A percentile compares a stretch with the other conserved stretches of the same genome.
phyloP scores from a whole-genome alignment of 345 rosid species.

The Kernera saxatilis region DNA sequence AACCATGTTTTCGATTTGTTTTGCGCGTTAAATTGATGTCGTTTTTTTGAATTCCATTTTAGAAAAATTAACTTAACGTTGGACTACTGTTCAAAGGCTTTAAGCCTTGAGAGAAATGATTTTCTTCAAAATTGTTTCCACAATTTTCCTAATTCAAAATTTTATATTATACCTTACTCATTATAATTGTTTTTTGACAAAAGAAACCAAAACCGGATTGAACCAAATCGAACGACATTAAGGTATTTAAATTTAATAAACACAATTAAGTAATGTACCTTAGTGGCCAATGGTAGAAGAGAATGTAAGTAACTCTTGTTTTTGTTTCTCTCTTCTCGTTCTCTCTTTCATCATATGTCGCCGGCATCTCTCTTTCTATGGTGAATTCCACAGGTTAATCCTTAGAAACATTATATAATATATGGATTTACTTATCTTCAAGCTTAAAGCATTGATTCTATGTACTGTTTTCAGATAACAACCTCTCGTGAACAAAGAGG shows the following conservation, averaged over 20 bases:
- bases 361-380: conserved; percentile 42
- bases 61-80: too few species aligned
- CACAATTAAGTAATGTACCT: conserved; percentile 35
- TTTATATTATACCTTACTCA: too few species aligned
- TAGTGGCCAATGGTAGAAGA: conserved; percentile 49
- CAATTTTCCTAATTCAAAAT: not conserved
- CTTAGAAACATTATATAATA: not conserved
- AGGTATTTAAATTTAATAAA: too few species aligned
- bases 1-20: too few species aligned
- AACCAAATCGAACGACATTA: too few species aligned
- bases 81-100: too few species aligned
- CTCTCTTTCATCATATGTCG: conserved; percentile 67
- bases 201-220: too few species aligned
- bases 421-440: not conserved
- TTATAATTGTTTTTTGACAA: too few species aligned
- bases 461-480: conserved; percentile 49
- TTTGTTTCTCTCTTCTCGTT: conserved; percentile 62
- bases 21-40: too few species aligned
- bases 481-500: conserved; percentile 67
- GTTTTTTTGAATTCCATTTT: too few species aligned
- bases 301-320: conserved; percentile 47
- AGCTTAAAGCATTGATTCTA: not conserved
- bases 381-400: conserved; percentile 11
- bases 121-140: not conserved
- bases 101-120: not conserved